These are phyloP conservation scores for Cenococcum geophilum DNA, from an alignment of 495 filamentous ascomycete species.

Conservation along the genomic window DNA sequence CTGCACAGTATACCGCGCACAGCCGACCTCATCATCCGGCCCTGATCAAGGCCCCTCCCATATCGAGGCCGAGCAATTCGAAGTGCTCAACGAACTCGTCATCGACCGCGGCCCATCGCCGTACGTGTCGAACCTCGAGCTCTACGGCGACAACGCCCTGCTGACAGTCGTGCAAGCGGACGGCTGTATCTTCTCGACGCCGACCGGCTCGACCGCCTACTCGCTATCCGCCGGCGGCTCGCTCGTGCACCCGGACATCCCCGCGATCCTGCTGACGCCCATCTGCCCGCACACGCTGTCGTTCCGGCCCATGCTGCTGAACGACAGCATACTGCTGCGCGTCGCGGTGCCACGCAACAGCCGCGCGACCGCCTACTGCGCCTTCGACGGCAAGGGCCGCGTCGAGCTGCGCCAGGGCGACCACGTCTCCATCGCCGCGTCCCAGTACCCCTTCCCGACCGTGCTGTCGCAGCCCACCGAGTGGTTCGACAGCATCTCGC, in stretches of 20 bases:
- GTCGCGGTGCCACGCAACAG: conserved; percentile 78
- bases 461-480: conserved; percentile 69
- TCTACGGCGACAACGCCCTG: conserved; percentile 88
- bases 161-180: conserved; percentile 94
- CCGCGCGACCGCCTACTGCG: conserved; percentile 87
- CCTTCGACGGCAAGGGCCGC: conserved; percentile 93
- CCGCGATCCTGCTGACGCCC: conserved; percentile 92
- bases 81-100: conserved; percentile 94
- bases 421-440: conserved; percentile 88
- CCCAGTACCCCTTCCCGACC: conserved; percentile 92
- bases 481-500: conserved; percentile 90
- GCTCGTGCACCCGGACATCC: conserved; percentile 93
- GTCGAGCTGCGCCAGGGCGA: conserved; percentile 88
- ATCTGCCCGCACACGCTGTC: conserved; percentile 96
- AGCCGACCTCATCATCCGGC: conserved; percentile 12
- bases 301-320: conserved; percentile 98
- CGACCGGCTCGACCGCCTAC: conserved; percentile 87
- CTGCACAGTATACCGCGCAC: conserved; percentile 73
- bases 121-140: conserved; percentile 92
- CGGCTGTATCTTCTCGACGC: conserved; percentile 94
- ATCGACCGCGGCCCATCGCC: conserved; percentile 94
- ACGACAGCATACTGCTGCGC: conserved; percentile 82
- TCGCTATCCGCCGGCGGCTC: conserved; percentile 93
- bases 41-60: conserved; percentile 21
- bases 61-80: conserved; percentile 67